These are phyloP conservation scores for Hanseniaspora vineae DNA, from an alignment of 805 yeast species.

Conservation along the genomic window DNA sequence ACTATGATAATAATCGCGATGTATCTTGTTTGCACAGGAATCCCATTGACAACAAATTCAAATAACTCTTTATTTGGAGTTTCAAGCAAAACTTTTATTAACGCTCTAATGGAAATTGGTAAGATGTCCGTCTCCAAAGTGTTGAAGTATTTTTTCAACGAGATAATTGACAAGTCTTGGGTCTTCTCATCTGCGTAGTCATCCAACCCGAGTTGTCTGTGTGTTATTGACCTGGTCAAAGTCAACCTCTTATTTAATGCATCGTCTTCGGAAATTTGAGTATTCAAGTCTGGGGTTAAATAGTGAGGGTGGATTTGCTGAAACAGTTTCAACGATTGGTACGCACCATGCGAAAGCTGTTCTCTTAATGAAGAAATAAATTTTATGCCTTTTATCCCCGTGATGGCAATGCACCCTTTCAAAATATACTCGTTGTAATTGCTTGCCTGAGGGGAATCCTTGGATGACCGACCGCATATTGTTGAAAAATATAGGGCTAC, in stretches of 20 bases:
- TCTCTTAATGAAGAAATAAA: conserved; percentile 18
- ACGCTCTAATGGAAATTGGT: conserved; percentile 38
- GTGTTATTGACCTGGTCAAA: conserved; percentile 21
- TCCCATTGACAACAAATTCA: conserved; percentile 57
- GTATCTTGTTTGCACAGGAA: conserved; percentile 71
- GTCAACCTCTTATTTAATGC: background rate
- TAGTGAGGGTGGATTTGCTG: conserved; percentile 5
- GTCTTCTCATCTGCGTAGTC: conserved; percentile 12
- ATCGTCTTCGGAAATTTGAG: background rate
- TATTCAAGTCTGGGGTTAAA: background rate
- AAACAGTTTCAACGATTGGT: conserved; percentile 13
- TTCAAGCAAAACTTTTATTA: conserved; percentile 32
- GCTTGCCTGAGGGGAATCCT: conserved; percentile 6
- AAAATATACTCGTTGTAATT: conserved; percentile 19
- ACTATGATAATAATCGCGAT: conserved; percentile 40
- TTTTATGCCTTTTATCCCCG: conserved; percentile 18
- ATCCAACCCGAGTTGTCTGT: conserved; percentile 14
- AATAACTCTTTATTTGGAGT: conserved; percentile 31
- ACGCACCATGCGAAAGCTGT: conserved; percentile 15
- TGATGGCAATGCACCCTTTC: conserved; percentile 21
- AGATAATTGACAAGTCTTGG: conserved; percentile 22
- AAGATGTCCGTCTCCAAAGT: conserved; percentile 52
- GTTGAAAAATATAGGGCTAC: conserved; percentile 17
- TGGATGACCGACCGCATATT: conserved; percentile 8
- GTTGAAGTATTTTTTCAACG: conserved; percentile 50